These are phyloP conservation scores for Saccharomyces mikatae DNA, from an alignment of 805 yeast genomes.

Conservation along the genomic window DNA sequence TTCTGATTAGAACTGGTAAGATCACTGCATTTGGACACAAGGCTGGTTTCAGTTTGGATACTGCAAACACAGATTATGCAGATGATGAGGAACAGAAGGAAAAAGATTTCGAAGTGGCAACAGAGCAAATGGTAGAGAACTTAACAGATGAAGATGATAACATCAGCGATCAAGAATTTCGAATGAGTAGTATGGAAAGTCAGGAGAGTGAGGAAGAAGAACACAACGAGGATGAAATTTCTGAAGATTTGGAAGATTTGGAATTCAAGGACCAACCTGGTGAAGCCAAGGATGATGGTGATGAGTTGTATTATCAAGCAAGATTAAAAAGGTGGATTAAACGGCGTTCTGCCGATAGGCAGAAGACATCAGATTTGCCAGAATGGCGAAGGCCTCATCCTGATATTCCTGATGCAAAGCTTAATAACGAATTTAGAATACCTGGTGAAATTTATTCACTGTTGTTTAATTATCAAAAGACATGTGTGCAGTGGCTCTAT, in stretches of 20 bases:
- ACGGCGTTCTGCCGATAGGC: slow-evolving; percentile 39
- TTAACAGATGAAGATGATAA: slow-evolving; percentile 9
- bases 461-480: slow-evolving; percentile 86
- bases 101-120: slow-evolving; percentile 10
- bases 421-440: slow-evolving; percentile 60
- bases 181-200: slow-evolving; percentile 12
- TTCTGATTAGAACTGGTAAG: slow-evolving; percentile 78
- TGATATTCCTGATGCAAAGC: slow-evolving; percentile 58
- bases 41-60: slow-evolving; percentile 40
- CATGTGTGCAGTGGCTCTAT: slow-evolving; percentile 97
- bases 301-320: slow-evolving; percentile 52
- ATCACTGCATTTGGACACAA: slow-evolving; percentile 85
- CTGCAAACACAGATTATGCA: slow-evolving; percentile 7
- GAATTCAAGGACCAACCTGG: slow-evolving; percentile 17
- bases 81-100: background rate
- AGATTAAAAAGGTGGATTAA: slow-evolving; percentile 55
- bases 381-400: slow-evolving; percentile 83
- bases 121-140: slow-evolving; percentile 19
- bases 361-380: slow-evolving; percentile 19
- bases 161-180: slow-evolving; percentile 4
- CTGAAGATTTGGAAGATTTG: slow-evolving; percentile 15
- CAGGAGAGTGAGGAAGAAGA: slow-evolving; percentile 7
- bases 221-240: slow-evolving; percentile 13
- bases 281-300: slow-evolving; percentile 64
- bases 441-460: slow-evolving; percentile 90